phyloP scores from a whole-genome alignment of 495 filamentous ascomycete species.

The Sporormia fimetaria region DNA sequence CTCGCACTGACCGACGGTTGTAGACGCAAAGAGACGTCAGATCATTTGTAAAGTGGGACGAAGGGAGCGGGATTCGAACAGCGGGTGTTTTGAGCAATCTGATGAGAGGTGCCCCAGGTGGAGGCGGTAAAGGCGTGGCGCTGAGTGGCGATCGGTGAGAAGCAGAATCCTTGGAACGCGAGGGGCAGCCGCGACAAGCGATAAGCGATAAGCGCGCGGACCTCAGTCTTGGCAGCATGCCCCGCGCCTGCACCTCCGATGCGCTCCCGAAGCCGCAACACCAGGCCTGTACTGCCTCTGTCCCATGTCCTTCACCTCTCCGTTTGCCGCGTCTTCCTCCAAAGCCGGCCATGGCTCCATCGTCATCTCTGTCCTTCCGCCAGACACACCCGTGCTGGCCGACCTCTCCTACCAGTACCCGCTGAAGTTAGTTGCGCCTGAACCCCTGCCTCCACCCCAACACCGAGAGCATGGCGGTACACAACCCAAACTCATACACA shows the following conservation, averaged over 20 bases:
- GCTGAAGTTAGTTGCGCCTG: conserved; percentile 73
- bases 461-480: conserved; percentile 23
- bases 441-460: conserved; percentile 35
- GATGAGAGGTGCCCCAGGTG: neutral
- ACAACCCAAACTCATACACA: conserved; percentile 46
- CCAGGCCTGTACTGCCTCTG: too few species aligned
- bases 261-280: too few species aligned
- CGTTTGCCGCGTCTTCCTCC: conserved; percentile 60
- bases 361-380: conserved; percentile 59
- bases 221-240: too few species aligned
- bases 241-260: too few species aligned
- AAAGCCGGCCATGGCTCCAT: conserved; percentile 68
- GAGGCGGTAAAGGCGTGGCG: neutral
- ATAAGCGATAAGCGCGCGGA: too few species aligned
- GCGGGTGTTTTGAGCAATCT: neutral
- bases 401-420: conserved; percentile 83
- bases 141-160: too few species aligned
- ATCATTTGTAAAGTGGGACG: neutral
- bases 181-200: too few species aligned
- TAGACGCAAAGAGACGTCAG: neutral
- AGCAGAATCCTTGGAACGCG: too few species aligned
- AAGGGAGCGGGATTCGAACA: conserved; percentile 2
- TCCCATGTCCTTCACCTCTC: conserved; percentile 33
- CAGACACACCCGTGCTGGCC: conserved; percentile 57
- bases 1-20: neutral